These are phyloP conservation scores for Candida frijolesensis DNA, from an alignment of 1,139 yeast genomes.

Conservation along the genomic window DNA sequence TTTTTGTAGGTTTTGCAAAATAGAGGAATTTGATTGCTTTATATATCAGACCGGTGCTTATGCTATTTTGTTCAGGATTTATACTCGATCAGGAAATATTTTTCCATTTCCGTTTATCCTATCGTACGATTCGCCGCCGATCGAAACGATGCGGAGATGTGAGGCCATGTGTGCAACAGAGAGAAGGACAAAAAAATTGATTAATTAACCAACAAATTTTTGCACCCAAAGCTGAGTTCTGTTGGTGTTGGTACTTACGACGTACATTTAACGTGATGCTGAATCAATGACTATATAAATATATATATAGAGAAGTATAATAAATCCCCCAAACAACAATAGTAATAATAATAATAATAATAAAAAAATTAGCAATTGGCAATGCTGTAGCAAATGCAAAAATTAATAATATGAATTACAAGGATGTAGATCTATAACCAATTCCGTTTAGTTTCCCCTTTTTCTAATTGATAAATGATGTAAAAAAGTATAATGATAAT, in stretches of 20 bases:
- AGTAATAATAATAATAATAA: not conserved
- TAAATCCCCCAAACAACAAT: too few relatives aligned
- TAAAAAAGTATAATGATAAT: not conserved
- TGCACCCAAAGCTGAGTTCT: not conserved
- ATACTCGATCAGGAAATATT: not conserved
- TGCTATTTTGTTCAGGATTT: not conserved
- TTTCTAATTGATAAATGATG: not conserved
- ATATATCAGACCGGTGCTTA: not conserved
- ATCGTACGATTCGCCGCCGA: not conserved
- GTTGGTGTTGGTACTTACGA: not conserved
- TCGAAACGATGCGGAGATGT: too few relatives aligned
- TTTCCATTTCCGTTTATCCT: not conserved
- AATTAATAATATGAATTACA: not conserved
- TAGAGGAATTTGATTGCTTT: not conserved
- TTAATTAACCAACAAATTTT: not conserved
- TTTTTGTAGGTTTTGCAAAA: not conserved
- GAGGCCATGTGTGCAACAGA: too few relatives aligned
- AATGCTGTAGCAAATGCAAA: slow-evolving; percentile 1
- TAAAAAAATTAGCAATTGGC: not conserved
- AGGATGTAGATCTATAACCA: not conserved
- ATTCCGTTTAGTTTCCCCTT: not conserved
- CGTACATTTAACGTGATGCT: not conserved
- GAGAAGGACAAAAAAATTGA: not conserved
- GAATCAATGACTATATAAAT: not conserved
- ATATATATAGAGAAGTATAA: not conserved